phyloP scores from a whole-genome alignment of 2,329 filamentous ascomycete genomes.

The Paecilomyces sp. region DNA sequence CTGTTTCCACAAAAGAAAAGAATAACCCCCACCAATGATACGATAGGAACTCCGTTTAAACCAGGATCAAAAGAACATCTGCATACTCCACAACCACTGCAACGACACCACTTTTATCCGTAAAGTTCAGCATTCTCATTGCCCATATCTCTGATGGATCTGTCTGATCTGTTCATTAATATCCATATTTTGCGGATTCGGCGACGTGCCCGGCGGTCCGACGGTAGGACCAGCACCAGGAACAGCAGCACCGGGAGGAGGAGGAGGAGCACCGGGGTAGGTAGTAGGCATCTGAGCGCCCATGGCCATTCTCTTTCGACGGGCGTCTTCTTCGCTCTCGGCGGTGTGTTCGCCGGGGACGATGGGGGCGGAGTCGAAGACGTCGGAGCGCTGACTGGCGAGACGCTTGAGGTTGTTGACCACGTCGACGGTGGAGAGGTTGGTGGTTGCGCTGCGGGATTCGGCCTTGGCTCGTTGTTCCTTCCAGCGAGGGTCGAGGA shows the following conservation, averaged over 20 bases:
- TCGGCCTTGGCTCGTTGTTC: constrained; percentile 89
- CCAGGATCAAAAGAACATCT: background rate
- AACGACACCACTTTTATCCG: background rate
- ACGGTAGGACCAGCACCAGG: constrained; percentile 16
- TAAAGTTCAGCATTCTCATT: constrained; percentile 12
- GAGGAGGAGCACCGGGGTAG: constrained; percentile 11
- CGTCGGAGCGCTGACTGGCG: constrained; percentile 76
- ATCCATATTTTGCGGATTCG: constrained; percentile 49
- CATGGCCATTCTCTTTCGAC: constrained; percentile 67
- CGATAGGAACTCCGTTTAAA: background rate
- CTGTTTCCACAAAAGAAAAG: background rate
- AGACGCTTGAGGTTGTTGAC: constrained; percentile 94
- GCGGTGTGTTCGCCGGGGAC: constrained; percentile 45
- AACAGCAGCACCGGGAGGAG: constrained; percentile 9
- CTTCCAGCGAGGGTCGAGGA: constrained; percentile 91
- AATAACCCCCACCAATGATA: background rate
- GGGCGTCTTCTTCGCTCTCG: constrained; percentile 64
- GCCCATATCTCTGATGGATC: constrained; percentile 52
- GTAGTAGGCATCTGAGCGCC: constrained; percentile 24
- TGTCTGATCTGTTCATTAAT: constrained; percentile 78
- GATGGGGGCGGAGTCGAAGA: constrained; percentile 59
- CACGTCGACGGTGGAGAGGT: constrained; percentile 77
- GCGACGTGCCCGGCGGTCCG: constrained; percentile 20
- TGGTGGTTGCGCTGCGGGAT: constrained; percentile 75
- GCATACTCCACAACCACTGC: background rate